Evolutionary conservation across 495 filamentous ascomycete species (phyloP).

Genomic region (Penicillium subrubescens): DNA sequence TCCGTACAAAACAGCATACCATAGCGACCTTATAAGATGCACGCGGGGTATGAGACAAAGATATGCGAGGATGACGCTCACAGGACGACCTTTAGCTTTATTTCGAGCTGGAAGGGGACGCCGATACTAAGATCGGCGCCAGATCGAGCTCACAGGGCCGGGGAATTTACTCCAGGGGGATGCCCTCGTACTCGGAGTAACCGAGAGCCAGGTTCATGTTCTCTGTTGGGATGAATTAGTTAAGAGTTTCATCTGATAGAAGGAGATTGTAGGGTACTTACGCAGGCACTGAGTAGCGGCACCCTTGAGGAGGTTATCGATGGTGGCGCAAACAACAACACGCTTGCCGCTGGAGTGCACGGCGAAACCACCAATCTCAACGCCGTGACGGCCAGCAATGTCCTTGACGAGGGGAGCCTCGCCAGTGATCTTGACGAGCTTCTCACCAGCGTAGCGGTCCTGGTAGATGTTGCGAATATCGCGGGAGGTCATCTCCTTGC

Average conservation of each 20-base stretch:
- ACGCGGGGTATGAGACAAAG: slow-evolving; percentile 38
- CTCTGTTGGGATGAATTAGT: slow-evolving; percentile 53
- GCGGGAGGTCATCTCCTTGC: slow-evolving; percentile 79
- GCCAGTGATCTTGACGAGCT: slow-evolving; percentile 87
- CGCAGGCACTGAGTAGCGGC: slow-evolving; percentile 94
- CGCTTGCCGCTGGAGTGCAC: slow-evolving; percentile 86
- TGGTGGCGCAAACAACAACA: slow-evolving; percentile 94
- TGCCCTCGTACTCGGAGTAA: slow-evolving; percentile 90
- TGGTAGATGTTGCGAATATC: slow-evolving; percentile 96
- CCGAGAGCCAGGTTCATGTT: slow-evolving; percentile 97
- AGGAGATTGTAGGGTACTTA: slow-evolving; percentile 52
- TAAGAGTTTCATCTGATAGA: background rate
- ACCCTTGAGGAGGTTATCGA: slow-evolving; percentile 96
- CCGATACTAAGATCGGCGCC: background rate
- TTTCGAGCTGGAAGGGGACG: slow-evolving; percentile 7
- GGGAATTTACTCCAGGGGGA: slow-evolving; percentile 62
- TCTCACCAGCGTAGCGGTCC: slow-evolving; percentile 93
- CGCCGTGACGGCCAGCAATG: slow-evolving; percentile 87
- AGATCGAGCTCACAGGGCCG: slow-evolving; percentile 7
- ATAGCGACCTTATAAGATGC: slow-evolving; percentile 35
- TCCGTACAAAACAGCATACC: slow-evolving; percentile 17
- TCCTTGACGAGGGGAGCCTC: slow-evolving; percentile 86
- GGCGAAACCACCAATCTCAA: slow-evolving; percentile 93
- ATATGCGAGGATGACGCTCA: slow-evolving; percentile 22
- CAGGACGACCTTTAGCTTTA: slow-evolving; percentile 24